These are phyloP conservation scores for Fusarium domesticum DNA, from an alignment of 2,329 filamentous ascomycete genomes.

Conservation along the genomic window DNA sequence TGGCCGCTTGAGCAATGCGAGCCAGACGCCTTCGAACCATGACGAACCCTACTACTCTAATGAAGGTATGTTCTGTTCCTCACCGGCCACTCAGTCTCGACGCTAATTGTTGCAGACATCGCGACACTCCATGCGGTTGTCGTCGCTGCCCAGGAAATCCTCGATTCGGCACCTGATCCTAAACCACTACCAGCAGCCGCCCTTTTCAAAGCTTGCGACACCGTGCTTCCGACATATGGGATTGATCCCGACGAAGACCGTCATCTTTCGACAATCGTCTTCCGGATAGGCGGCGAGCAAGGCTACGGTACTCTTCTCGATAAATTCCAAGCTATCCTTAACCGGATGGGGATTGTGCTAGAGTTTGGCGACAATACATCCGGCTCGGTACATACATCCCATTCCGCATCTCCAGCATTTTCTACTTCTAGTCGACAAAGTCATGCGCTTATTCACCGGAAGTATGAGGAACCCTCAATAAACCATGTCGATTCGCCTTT, in stretches of 20 bases:
- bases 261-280: slow-evolving; percentile 73
- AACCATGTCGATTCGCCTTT: slow-evolving; percentile 4
- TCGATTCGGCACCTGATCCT: slow-evolving; percentile 54
- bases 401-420: slow-evolving; percentile 23
- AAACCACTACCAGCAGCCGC: slow-evolving; percentile 70
- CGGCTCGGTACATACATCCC: slow-evolving; percentile 24
- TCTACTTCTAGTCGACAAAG: slow-evolving; percentile 20
- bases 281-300: slow-evolving; percentile 69
- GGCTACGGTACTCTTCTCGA: slow-evolving; percentile 58
- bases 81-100: neutral
- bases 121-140: slow-evolving; percentile 75
- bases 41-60: slow-evolving; percentile 54
- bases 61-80: slow-evolving; percentile 45
- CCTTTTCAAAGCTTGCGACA: slow-evolving; percentile 77
- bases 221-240: slow-evolving; percentile 67
- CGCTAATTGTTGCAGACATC: slow-evolving; percentile 61
- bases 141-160: slow-evolving; percentile 63
- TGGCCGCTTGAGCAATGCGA: slow-evolving; percentile 28
- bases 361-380: slow-evolving; percentile 50
- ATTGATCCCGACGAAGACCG: slow-evolving; percentile 71
- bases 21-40: slow-evolving; percentile 27
- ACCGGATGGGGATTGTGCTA: slow-evolving; percentile 67
- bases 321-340: slow-evolving; percentile 67
- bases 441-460: slow-evolving; percentile 2
- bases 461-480: slow-evolving; percentile 5